phyloP scores from a whole-genome alignment of 169 alveolate genomes.

The Cryptosporidium canis region DNA sequence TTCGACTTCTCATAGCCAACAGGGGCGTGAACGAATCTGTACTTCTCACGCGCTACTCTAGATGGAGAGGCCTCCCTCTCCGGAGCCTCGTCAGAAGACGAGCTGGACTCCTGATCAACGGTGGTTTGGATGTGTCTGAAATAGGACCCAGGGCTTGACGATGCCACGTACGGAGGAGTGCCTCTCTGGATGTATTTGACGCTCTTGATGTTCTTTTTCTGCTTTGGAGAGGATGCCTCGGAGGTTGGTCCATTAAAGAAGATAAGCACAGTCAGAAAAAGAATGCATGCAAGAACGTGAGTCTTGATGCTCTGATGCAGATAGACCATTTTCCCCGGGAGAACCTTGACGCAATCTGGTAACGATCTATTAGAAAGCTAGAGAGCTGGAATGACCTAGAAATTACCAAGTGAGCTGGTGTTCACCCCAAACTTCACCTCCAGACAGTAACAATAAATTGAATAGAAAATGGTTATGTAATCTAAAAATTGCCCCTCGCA shows the following conservation, averaged over 20 bases:
- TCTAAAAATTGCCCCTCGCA: slow-evolving; percentile 24
- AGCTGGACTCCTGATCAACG: slow-evolving; percentile 24
- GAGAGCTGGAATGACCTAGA: not conserved
- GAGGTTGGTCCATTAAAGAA: not conserved
- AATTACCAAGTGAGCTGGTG: not conserved
- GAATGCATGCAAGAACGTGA: not conserved
- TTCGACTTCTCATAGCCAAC: slow-evolving; percentile 24
- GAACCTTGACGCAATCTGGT: too few relatives aligned
- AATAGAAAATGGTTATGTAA: not conserved
- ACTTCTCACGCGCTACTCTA: not conserved
- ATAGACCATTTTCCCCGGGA: not conserved
- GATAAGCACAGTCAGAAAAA: not conserved
- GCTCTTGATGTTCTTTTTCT: not conserved
- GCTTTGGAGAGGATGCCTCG: not conserved
- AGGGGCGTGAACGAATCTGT: slow-evolving; percentile 61
- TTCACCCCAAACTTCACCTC: not conserved
- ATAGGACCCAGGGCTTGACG: slow-evolving; percentile 5
- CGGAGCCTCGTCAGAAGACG: slow-evolving; percentile 6
- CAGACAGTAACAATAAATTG: not conserved
- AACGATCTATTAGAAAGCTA: not conserved
- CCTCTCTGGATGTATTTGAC: not conserved
- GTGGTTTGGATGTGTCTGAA: slow-evolving; percentile 54
- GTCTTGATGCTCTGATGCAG: not conserved
- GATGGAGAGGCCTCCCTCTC: not conserved
- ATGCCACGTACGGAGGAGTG: not conserved